phyloP scores from a whole-genome alignment of 768 basidiomycete species.

The Rhizopogon rudus region DNA sequence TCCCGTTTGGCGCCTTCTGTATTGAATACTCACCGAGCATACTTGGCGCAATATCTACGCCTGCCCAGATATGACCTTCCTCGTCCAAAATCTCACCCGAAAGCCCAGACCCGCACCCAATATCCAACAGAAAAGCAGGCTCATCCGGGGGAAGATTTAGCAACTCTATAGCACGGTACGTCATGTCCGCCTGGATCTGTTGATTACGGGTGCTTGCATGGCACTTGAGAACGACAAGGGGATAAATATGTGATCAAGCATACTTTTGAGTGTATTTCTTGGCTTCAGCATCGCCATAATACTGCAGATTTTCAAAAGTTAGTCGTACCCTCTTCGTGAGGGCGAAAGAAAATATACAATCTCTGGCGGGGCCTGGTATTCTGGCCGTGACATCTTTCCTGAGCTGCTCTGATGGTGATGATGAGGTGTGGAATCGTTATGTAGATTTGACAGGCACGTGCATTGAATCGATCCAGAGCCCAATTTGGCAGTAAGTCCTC shows the following conservation, averaged over 20 bases:
- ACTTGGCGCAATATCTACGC: constrained; percentile 91
- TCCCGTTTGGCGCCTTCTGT: not conserved
- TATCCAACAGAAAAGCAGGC: constrained; percentile 85
- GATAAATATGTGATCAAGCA: constrained; percentile 13
- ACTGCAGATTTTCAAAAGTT: constrained; percentile 42
- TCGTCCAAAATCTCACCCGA: constrained; percentile 96
- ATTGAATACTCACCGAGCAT: constrained; percentile 75
- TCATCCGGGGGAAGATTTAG: constrained; percentile 76
- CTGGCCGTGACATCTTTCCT: constrained; percentile 73
- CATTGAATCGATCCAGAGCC: not conserved
- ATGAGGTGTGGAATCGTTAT: not conserved
- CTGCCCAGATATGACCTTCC: constrained; percentile 89
- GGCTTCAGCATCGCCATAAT: constrained; percentile 94
- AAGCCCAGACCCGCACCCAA: constrained; percentile 95
- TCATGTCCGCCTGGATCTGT: constrained; percentile 96
- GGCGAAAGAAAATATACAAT: constrained; percentile 54
- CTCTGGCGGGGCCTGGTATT: constrained; percentile 85
- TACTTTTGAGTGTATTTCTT: constrained; percentile 97
- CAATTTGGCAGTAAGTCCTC: not conserved
- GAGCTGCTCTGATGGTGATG: not conserved
- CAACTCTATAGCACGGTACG: constrained; percentile 89
- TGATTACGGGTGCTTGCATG: constrained; percentile 82
- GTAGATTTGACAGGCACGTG: not conserved
- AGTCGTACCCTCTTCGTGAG: not conserved
- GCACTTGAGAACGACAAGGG: constrained; percentile 12